Conservation (phyloP, 2,329 filamentous ascomycete species). For the Aspergillus hortae region DNA sequence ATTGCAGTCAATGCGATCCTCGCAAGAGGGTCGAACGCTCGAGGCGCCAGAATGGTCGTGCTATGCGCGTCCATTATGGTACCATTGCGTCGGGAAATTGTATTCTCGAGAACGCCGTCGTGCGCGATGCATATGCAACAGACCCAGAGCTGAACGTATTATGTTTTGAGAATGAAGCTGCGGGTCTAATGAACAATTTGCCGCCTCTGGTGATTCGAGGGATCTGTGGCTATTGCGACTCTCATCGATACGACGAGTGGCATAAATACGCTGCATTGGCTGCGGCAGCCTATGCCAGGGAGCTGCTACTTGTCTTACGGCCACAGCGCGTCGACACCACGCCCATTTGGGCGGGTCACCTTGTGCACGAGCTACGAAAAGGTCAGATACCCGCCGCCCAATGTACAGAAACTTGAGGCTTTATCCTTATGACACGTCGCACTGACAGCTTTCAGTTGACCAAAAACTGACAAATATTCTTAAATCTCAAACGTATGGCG, state of each 20-base stretch:
- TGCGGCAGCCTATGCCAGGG: conserved; percentile 3
- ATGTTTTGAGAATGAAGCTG: conserved; percentile 7
- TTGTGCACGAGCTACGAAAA: background rate
- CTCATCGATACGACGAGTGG: conserved; percentile 6
- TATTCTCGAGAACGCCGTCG: background rate
- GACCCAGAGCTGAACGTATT: background rate
- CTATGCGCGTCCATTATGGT: background rate
- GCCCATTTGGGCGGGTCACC: background rate
- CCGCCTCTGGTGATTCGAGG: conserved; percentile 3
- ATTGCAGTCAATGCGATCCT: background rate
- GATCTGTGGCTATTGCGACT: conserved; percentile 6
- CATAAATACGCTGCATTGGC: conserved; percentile 3
- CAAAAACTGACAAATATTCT: no score
- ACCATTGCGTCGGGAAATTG: conserved; percentile 3
- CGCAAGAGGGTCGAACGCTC: background rate
- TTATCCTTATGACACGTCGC: no score
- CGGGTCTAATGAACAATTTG: conserved; percentile 3
- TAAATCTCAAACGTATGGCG: no score
- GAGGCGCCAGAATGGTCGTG: background rate
- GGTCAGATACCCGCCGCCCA: background rate
- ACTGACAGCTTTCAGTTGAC: no score
- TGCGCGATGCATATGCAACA: background rate
- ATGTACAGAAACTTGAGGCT: no score
- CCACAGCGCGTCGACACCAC: background rate
- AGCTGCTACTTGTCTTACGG: background rate